Conservation (phyloP, 139 green algal genomes). For the Axilococcus clingmanii region DNA sequence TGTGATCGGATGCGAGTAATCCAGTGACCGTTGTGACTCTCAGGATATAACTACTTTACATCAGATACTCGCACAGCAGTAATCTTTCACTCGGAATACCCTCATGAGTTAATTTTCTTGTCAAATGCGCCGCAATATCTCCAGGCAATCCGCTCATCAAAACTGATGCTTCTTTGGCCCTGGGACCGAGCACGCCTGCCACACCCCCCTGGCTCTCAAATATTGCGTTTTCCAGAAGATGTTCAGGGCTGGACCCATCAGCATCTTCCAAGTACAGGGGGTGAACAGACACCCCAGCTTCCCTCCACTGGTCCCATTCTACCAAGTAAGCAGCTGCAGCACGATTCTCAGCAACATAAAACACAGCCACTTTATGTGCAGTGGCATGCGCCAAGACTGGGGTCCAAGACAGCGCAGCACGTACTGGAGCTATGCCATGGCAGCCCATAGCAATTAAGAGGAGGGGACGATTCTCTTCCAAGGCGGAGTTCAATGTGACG, state of each 20-base stretch:
- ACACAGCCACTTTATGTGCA: constrained; percentile 7
- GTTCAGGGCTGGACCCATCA: not conserved
- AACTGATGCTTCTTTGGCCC: constrained; percentile 31
- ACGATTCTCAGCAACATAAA: constrained; percentile 16
- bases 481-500: constrained; percentile 26
- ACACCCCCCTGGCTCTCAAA: constrained; percentile 14
- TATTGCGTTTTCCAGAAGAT: constrained; percentile 8
- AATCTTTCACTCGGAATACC: constrained; percentile 45
- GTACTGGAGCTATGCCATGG: constrained; percentile 51
- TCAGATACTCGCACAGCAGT: constrained; percentile 62
- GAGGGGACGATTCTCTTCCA: constrained; percentile 59
- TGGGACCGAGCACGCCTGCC: constrained; percentile 19
- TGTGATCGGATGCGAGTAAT: too few relatives aligned
- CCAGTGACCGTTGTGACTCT: too few relatives aligned
- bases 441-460: constrained; percentile 48
- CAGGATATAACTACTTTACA: too few relatives aligned
- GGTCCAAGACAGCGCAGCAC: constrained; percentile 50
- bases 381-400: constrained; percentile 63
- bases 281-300: constrained; percentile 48
- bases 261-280: not conserved
- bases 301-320: constrained; percentile 68
- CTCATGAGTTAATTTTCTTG: constrained; percentile 35
- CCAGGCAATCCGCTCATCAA: constrained; percentile 49
- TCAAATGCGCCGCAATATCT: constrained; percentile 33
- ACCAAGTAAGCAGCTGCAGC: constrained; percentile 52